Evolutionary conservation across 2,329 filamentous ascomycete genomes (phyloP).

Genomic region (Epichloe glyceriae): DNA sequence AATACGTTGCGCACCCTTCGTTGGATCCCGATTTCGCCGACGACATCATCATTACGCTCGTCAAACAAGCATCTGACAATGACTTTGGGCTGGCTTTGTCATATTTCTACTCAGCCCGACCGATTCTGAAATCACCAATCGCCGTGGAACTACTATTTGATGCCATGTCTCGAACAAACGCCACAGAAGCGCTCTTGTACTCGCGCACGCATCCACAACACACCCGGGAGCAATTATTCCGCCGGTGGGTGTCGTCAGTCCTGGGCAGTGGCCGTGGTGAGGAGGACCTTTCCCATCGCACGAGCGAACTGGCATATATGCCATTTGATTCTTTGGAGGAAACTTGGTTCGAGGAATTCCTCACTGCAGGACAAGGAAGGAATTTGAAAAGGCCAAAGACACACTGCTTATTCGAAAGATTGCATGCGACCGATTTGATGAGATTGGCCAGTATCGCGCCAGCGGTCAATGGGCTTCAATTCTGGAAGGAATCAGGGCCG

Average conservation of each 20-base stretch:
- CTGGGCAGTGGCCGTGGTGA: constrained; percentile 29
- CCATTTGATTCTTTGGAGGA: constrained; percentile 62
- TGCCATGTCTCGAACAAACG: constrained; percentile 51
- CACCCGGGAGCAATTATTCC: constrained; percentile 52
- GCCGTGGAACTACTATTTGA: constrained; percentile 56
- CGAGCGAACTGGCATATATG: constrained; percentile 58
- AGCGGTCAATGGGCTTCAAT: constrained; percentile 36
- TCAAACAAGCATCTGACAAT: constrained; percentile 43
- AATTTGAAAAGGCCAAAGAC: constrained; percentile 54
- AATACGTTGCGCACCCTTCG: constrained; percentile 67
- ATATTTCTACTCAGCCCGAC: constrained; percentile 66
- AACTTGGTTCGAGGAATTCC: constrained; percentile 56
- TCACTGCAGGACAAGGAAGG: constrained; percentile 52
- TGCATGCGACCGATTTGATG: constrained; percentile 46
- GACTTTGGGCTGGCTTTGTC: constrained; percentile 57
- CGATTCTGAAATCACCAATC: constrained; percentile 50
- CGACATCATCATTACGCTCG: constrained; percentile 61
- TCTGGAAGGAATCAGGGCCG: constrained; percentile 37
- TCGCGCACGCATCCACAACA: constrained; percentile 50
- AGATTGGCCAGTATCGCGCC: constrained; percentile 29
- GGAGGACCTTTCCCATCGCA: constrained; percentile 37
- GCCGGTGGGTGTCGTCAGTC: constrained; percentile 48
- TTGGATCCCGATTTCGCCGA: constrained; percentile 71
- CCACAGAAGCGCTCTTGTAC: constrained; percentile 64
- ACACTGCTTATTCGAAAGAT: constrained; percentile 63